phyloP scores from a whole-genome alignment of 2,329 filamentous ascomycete genomes.

The Pseudopyrenochaeta lycopersici region DNA sequence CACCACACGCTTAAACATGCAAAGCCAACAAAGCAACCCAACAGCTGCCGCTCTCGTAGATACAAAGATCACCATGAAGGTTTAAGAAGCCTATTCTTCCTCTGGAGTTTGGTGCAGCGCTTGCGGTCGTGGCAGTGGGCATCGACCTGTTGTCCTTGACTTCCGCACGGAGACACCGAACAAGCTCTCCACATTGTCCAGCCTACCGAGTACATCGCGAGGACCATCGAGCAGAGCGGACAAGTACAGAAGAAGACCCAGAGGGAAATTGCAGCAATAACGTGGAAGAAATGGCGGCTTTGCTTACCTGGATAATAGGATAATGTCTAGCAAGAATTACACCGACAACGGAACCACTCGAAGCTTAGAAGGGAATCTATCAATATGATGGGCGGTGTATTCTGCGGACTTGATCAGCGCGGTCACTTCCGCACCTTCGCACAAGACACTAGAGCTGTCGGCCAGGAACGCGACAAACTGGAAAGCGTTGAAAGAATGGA shows the following conservation, averaged over 20 bases:
- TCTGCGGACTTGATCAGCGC: conserved; percentile 25
- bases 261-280: conserved; percentile 1
- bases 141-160: conserved; percentile 7
- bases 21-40: too few relatives aligned
- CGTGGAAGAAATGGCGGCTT: conserved; percentile 4
- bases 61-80: too few relatives aligned
- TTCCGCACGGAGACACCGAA: conserved; percentile 9
- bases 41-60: too few relatives aligned
- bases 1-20: too few relatives aligned
- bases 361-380: conserved; percentile 44
- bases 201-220: conserved; percentile 1
- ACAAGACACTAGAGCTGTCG: conserved; percentile 2
- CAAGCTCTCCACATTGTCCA: background rate
- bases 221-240: background rate
- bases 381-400: conserved; percentile 34
- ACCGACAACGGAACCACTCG: conserved; percentile 32
- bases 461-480: background rate
- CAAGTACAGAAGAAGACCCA: background rate
- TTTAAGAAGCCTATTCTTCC: too few relatives aligned
- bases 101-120: conserved; percentile 2
- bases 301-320: conserved; percentile 45
- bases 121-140: conserved; percentile 1
- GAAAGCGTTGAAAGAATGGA: conserved; percentile 1
- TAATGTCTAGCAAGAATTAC: conserved; percentile 34
- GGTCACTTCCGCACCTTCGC: background rate